Conservation (phyloP, 106 monocot species). For the Dioscorea dumetorum region DNA sequence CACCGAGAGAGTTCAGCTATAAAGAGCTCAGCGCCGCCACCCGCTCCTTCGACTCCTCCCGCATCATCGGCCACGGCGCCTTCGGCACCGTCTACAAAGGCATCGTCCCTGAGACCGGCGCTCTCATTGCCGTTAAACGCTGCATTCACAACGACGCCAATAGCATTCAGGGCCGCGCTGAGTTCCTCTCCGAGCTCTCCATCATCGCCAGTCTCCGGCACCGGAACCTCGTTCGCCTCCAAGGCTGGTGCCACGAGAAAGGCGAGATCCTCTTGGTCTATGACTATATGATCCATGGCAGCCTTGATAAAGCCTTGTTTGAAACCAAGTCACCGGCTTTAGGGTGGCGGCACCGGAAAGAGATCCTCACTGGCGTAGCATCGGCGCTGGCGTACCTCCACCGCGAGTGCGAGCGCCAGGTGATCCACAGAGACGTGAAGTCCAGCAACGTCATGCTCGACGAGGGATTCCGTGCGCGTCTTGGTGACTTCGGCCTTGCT, state of each 20-base stretch:
- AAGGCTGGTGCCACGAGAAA: constrained; percentile 89
- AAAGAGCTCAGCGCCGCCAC: constrained; percentile 66
- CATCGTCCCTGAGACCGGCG: constrained; percentile 70
- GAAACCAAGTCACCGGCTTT: constrained; percentile 25
- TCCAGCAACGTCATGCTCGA: constrained; percentile 99
- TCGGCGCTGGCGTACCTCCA: constrained; percentile 97
- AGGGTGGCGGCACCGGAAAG: constrained; percentile 62
- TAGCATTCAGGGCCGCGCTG: constrained; percentile 37
- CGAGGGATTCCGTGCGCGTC: constrained; percentile 74
- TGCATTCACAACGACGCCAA: constrained; percentile 45
- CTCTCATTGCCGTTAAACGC: constrained; percentile 78
- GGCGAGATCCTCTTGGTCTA: constrained; percentile 93
- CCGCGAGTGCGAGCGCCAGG: constrained; percentile 88
- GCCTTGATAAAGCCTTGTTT: constrained; percentile 86
- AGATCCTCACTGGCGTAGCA: constrained; percentile 77
- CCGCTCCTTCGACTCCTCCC: constrained; percentile 42
- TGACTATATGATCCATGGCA: constrained; percentile 93
- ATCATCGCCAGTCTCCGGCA: constrained; percentile 97
- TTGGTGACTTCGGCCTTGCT: constrained; percentile 97
- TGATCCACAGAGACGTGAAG: constrained; percentile 95
- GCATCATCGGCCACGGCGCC: constrained; percentile 89
- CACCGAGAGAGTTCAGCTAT: constrained; percentile 82
- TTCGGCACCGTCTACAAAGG: constrained; percentile 98
- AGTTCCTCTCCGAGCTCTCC: constrained; percentile 88
- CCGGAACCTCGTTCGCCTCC: constrained; percentile 74